Evolutionary conservation across 495 filamentous ascomycete genomes (phyloP).

Genomic region (Echria macrotheca): DNA sequence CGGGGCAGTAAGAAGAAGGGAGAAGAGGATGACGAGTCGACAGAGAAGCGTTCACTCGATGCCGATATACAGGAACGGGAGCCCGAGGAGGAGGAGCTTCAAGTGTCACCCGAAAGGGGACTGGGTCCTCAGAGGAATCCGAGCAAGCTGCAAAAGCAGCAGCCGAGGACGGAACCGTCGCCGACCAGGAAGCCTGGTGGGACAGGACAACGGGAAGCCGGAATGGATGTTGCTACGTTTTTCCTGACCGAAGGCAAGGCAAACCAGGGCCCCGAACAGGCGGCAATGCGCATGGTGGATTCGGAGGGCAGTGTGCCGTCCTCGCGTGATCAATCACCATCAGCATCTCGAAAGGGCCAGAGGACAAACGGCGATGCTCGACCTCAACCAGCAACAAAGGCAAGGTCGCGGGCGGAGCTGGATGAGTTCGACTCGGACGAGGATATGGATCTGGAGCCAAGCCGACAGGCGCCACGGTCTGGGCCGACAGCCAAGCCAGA

Average conservation of each 20-base stretch:
- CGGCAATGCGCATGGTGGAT: constrained; percentile 55
- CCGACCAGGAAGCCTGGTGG: constrained; percentile 40
- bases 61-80: constrained; percentile 38
- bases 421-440: constrained; percentile 50
- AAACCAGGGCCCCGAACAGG: constrained; percentile 40
- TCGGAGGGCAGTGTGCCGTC: constrained; percentile 33
- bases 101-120: constrained; percentile 29
- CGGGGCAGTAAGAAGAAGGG: constrained; percentile 84
- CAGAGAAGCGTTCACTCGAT: constrained; percentile 57
- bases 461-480: constrained; percentile 13
- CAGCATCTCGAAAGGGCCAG: constrained; percentile 17
- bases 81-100: constrained; percentile 39
- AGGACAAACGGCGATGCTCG: constrained; percentile 36
- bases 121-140: constrained; percentile 48
- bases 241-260: constrained; percentile 35
- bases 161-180: constrained; percentile 49
- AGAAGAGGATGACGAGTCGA: constrained; percentile 62
- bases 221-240: constrained; percentile 25
- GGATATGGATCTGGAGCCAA: constrained; percentile 22
- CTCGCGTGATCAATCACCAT: constrained; percentile 15
- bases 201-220: constrained; percentile 20
- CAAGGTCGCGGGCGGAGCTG: constrained; percentile 42
- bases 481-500: constrained; percentile 21
- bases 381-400: constrained; percentile 47
- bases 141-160: constrained; percentile 71